Evolutionary conservation across 2,329 filamentous ascomycete genomes (phyloP).

Genomic region (Penicillium sclerotiorum): DNA sequence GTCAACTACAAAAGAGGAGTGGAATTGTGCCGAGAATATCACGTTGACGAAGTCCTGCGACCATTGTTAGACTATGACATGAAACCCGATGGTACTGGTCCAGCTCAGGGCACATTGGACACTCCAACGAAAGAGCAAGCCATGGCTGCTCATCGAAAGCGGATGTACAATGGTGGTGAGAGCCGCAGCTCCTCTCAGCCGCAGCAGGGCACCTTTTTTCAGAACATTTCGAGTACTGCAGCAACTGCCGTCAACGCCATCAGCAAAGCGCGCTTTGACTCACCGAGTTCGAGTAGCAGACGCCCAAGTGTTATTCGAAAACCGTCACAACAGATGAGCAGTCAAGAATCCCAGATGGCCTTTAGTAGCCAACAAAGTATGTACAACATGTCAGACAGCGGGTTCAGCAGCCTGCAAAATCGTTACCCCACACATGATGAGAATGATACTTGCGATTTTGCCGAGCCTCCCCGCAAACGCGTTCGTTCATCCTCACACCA

Average conservation of each 20-base stretch:
- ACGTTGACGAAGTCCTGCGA: conserved; percentile 53
- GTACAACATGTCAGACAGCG: conserved; percentile 73
- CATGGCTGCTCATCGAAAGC: conserved; percentile 92
- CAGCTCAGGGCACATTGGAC: conserved; percentile 76
- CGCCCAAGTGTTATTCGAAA: conserved; percentile 71
- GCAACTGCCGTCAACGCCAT: conserved; percentile 93
- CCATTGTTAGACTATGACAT: conserved; percentile 55
- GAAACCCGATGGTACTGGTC: conserved; percentile 57
- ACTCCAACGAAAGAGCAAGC: conserved; percentile 98
- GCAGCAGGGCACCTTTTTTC: conserved; percentile 87
- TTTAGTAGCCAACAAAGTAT: conserved; percentile 80
- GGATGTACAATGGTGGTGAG: conserved; percentile 81
- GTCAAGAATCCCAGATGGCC: conserved; percentile 67
- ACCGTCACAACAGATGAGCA: conserved; percentile 64
- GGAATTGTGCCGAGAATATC: conserved; percentile 81
- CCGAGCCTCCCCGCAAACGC: conserved; percentile 82
- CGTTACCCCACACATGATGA: conserved; percentile 39
- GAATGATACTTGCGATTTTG: conserved; percentile 58
- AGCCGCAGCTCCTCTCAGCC: conserved; percentile 63
- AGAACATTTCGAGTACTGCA: conserved; percentile 91
- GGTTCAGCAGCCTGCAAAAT: conserved; percentile 68
- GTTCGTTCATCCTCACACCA: conserved; percentile 61
- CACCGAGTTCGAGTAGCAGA: conserved; percentile 68
- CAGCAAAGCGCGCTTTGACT: conserved; percentile 93
- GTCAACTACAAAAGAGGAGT: conserved; percentile 90